Percentiles rank a stretch among this genome's conserved stretches.
Evolutionary conservation across 2,329 filamentous ascomycete genomes (phyloP).

Genomic region (Fusarium gaditjirri): DNA sequence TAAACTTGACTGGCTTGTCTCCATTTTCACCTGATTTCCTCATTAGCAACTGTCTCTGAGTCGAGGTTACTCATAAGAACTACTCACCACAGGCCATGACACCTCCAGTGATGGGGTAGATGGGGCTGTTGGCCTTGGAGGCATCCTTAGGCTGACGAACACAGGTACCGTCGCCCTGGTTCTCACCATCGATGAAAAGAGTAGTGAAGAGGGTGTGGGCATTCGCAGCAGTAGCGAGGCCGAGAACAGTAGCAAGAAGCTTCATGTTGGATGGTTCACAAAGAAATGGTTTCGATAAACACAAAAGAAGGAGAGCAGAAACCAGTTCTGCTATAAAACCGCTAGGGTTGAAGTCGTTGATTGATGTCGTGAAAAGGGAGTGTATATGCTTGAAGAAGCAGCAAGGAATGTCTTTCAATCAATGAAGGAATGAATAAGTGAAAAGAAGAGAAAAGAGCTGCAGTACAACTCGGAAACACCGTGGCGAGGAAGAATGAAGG

Average conservation of each 20-base stretch:
- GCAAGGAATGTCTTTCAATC: slow-evolving; percentile 37
- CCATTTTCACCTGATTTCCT: slow-evolving; percentile 55
- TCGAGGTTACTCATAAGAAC: accelerated
- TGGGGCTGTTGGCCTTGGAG: slow-evolving; percentile 64
- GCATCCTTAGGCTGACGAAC: slow-evolving; percentile 72
- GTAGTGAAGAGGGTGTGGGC: slow-evolving; percentile 74
- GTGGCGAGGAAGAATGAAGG: slow-evolving; percentile 34
- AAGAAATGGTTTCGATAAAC: background rate
- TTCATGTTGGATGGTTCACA: slow-evolving; percentile 53
- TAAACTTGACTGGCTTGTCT: slow-evolving; percentile 57
- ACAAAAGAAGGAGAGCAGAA: slow-evolving; percentile 27
- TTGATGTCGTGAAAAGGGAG: slow-evolving; percentile 9
- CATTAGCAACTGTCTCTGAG: background rate
- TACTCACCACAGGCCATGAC: slow-evolving; percentile 77
- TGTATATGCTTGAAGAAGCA: slow-evolving; percentile 22
- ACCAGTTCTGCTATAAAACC: slow-evolving; percentile 40
- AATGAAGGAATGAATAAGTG: slow-evolving; percentile 28
- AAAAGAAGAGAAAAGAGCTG: slow-evolving; percentile 21
- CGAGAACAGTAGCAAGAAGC: slow-evolving; percentile 46
- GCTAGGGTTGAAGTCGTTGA: slow-evolving; percentile 32
- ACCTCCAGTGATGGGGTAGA: slow-evolving; percentile 65
- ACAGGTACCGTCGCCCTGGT: slow-evolving; percentile 77
- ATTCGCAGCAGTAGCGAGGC: slow-evolving; percentile 51
- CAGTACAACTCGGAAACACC: slow-evolving; percentile 33
- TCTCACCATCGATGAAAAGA: slow-evolving; percentile 68